Percentiles rank a stretch among this genome's conserved stretches.
Conservation (phyloP, 805 yeast species). For the Jamesozyma jinghongensis region DNA sequence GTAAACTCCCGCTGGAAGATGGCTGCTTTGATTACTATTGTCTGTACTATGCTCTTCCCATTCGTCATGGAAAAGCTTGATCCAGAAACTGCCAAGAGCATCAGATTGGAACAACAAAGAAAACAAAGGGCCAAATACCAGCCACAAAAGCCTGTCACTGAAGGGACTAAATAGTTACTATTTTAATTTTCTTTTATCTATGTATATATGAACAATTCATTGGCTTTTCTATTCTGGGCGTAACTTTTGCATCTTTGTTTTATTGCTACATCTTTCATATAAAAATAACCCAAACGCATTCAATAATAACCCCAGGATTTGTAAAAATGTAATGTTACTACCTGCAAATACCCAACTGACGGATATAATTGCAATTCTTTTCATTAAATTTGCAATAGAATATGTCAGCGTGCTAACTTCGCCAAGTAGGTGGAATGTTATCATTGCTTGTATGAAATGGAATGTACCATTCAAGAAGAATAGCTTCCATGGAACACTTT, state of each 20-base stretch:
- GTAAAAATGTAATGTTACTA: conserved; percentile 37
- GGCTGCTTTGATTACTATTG: conserved; percentile 23
- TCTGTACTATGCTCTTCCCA: conserved; percentile 28
- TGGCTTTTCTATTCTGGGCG: conserved; percentile 6
- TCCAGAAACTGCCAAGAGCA: conserved; percentile 32
- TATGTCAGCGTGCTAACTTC: conserved; percentile 76
- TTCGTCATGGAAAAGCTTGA: conserved; percentile 33
- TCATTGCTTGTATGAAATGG: conserved; percentile 70
- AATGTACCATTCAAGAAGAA: conserved; percentile 60
- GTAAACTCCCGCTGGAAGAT: conserved; percentile 33
- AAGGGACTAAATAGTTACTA: not conserved
- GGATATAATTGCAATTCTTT: conserved; percentile 74
- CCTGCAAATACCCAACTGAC: conserved; percentile 65
- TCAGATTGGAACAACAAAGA: conserved; percentile 26
- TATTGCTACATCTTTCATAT: conserved; percentile 41
- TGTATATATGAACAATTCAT: not conserved
- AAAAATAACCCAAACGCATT: conserved; percentile 50
- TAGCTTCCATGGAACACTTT: conserved; percentile 38
- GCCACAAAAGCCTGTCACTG: too few species aligned
- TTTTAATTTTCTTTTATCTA: too few species aligned
- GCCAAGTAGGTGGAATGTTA: conserved; percentile 75
- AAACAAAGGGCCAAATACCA: conserved; percentile 21
- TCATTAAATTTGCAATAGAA: conserved; percentile 80
- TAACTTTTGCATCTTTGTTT: conserved; percentile 6
- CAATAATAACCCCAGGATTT: conserved; percentile 41